phyloP scores from a whole-genome alignment of 257 asterid genomes.

The Solanum sitiens region DNA sequence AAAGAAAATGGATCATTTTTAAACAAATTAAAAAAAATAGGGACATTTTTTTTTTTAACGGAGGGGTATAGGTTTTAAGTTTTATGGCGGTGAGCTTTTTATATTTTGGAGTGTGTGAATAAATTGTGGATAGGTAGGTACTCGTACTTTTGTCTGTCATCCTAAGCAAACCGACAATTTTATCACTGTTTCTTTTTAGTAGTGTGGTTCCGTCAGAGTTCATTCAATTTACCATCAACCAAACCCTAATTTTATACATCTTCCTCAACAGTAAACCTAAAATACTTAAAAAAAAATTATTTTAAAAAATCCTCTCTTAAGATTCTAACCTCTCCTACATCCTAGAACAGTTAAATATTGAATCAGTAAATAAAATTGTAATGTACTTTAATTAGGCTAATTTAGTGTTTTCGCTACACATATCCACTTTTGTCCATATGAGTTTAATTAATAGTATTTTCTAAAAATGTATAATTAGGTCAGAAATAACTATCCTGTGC shows the following conservation, averaged over 20 bases:
- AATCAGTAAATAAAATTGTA: not conserved
- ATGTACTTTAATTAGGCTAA: not conserved
- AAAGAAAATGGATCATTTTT: too few species aligned
- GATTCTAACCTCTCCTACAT: not conserved
- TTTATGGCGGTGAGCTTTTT: conserved; percentile 29
- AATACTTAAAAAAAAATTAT: too few species aligned
- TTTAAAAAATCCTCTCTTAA: not conserved
- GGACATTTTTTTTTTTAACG: too few species aligned
- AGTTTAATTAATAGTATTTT: not conserved
- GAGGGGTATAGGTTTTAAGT: not conserved
- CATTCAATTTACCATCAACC: not conserved
- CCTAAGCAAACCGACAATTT: conserved; percentile 31
- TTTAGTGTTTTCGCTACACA: not conserved
- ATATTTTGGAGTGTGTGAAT: not conserved
- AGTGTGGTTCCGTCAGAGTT: conserved; percentile 1
- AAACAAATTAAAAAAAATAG: too few species aligned
- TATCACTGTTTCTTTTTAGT: not conserved
- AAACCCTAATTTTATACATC: not conserved
- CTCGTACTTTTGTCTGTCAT: conserved; percentile 26
- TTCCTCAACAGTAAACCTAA: not conserved
- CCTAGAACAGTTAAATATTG: not conserved
- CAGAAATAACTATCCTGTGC: not conserved
- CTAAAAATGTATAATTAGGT: not conserved
- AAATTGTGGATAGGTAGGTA: not conserved
- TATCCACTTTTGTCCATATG: not conserved